A percentile compares a stretch with the other conserved stretches of the same genome.
phyloP scores from a whole-genome alignment of 2,329 filamentous ascomycete species.

The Ophiostoma himal-ulmi region DNA sequence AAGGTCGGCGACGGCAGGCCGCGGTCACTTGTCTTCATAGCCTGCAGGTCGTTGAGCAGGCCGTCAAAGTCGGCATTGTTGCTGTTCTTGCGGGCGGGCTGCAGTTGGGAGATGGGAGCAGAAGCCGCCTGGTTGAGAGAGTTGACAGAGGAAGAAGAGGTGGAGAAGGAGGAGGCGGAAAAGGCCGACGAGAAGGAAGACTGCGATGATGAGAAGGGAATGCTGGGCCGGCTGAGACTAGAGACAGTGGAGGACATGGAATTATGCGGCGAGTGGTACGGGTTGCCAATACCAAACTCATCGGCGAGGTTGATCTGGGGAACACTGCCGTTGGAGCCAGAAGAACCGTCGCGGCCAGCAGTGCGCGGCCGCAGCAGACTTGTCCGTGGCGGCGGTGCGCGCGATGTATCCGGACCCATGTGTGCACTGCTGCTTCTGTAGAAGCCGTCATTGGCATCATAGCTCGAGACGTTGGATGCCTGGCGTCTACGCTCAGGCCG shows the following conservation, averaged over 20 bases:
- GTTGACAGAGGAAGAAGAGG: slow-evolving; percentile 7
- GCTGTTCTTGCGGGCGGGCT: slow-evolving; percentile 34
- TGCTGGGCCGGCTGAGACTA: slow-evolving; percentile 49
- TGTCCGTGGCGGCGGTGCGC: slow-evolving; percentile 48
- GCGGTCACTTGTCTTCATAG: slow-evolving; percentile 34
- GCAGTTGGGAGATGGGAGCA: neutral
- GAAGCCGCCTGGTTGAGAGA: slow-evolving; percentile 9
- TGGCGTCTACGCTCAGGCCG: slow-evolving; percentile 37
- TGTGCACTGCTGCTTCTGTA: slow-evolving; percentile 14
- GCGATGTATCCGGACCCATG: slow-evolving; percentile 46
- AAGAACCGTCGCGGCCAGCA: slow-evolving; percentile 24
- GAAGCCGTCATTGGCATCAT: neutral
- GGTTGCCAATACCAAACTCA: slow-evolving; percentile 57
- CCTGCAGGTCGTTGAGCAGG: slow-evolving; percentile 53
- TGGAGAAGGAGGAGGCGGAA: slow-evolving; percentile 13
- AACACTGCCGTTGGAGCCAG: slow-evolving; percentile 19
- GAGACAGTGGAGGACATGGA: slow-evolving; percentile 63
- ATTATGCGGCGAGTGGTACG: slow-evolving; percentile 58
- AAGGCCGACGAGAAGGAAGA: slow-evolving; percentile 41
- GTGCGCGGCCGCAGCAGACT: slow-evolving; percentile 42
- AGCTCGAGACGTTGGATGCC: slow-evolving; percentile 27
- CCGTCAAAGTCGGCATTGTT: slow-evolving; percentile 45
- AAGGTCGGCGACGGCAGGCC: slow-evolving; percentile 7
- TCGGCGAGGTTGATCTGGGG: slow-evolving; percentile 50
- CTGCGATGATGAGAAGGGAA: slow-evolving; percentile 56